Conservation (phyloP, 345 rosid species). For the Gynandropsis gynandra region DNA sequence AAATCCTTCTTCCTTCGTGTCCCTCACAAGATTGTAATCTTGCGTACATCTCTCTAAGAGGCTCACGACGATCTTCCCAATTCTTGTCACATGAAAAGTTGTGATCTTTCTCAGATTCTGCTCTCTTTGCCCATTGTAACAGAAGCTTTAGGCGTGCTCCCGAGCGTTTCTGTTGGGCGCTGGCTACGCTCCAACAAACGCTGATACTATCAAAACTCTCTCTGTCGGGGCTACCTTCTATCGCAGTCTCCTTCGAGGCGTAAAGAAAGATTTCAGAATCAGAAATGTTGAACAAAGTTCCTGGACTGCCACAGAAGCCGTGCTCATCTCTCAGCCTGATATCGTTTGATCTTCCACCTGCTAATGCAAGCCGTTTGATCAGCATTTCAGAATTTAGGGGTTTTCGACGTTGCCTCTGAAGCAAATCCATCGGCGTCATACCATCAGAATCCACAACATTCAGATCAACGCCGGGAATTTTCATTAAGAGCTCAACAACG, state of each 20-base stretch:
- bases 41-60: conserved; percentile 60
- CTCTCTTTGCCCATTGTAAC: conserved; percentile 54
- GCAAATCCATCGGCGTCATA: conserved; percentile 79
- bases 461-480: conserved; percentile 42
- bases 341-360: conserved; percentile 61
- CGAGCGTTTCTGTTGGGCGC: conserved; percentile 30
- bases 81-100: conserved; percentile 18
- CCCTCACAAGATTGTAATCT: conserved; percentile 32
- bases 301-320: conserved; percentile 65
- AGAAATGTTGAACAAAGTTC: conserved; percentile 69
- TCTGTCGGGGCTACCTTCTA: conserved; percentile 17
- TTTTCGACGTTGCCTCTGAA: conserved; percentile 50
- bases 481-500: conserved; percentile 67
- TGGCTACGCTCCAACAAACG: conserved; percentile 17
- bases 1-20: conserved; percentile 35
- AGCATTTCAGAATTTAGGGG: conserved; percentile 63
- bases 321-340: conserved; percentile 53
- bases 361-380: conserved; percentile 71
- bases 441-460: conserved; percentile 60
- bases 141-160: conserved; percentile 59
- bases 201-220: conserved; percentile 26
- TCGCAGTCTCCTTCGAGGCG: conserved; percentile 33
- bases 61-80: conserved; percentile 35
- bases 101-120: conserved; percentile 27
- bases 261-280: conserved; percentile 84